phyloP scores from a whole-genome alignment of 148 eudicot genomes.

The Beta vulgaris region DNA sequence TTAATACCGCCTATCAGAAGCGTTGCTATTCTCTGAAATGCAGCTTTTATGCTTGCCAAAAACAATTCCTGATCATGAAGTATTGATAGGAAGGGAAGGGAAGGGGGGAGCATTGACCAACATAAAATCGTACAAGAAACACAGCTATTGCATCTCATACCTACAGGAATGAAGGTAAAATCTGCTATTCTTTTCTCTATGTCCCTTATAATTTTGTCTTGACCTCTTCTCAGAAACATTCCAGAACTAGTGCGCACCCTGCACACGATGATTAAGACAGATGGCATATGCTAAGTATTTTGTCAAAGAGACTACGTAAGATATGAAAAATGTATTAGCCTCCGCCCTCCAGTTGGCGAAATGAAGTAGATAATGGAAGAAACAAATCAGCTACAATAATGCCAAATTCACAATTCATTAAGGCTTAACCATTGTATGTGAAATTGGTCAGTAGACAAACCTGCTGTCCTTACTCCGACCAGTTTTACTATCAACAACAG shows the following conservation, averaged over 20 bases:
- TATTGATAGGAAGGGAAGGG: no score
- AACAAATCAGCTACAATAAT: not conserved
- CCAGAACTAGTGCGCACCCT: slow-evolving; percentile 99
- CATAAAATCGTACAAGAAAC: not conserved
- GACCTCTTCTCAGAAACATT: slow-evolving; percentile 75
- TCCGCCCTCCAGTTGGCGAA: not conserved
- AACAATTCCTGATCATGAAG: no score
- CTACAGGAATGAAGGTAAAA: slow-evolving; percentile 82
- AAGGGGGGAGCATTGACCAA: no score
- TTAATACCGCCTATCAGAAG: no score
- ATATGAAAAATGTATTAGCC: not conserved
- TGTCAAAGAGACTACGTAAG: not conserved
- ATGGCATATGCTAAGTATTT: not conserved
- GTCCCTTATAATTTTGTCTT: slow-evolving; percentile 58
- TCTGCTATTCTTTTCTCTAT: slow-evolving; percentile 90
- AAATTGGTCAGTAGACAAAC: slow-evolving; percentile 35
- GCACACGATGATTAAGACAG: slow-evolving; percentile 23
- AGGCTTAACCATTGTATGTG: not conserved
- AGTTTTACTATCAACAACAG: slow-evolving; percentile 93
- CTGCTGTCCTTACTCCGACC: slow-evolving; percentile 94
- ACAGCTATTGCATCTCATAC: slow-evolving; percentile 35
- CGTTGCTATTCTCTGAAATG: no score
- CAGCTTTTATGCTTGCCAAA: not conserved
- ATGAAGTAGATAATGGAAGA: slow-evolving; percentile 2
- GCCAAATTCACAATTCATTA: not conserved